Evolutionary conservation across 768 basidiomycete genomes (phyloP), one percentile per base, ranked within the genome.

Genomic region (Podaxis sp.): DNA sequence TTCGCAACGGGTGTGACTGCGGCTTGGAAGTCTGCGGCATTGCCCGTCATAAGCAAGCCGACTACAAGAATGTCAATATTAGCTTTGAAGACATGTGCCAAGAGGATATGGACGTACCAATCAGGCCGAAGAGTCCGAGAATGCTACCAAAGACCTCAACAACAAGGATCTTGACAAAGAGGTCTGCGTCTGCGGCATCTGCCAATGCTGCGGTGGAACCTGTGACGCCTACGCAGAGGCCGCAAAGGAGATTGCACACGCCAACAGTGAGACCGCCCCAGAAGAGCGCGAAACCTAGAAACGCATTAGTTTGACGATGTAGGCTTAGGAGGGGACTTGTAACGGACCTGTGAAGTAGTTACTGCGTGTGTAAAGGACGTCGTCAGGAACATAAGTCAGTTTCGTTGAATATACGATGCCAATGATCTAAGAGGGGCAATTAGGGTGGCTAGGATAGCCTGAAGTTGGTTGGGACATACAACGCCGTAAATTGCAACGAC

Each of bases 401-500:
- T 92, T 97, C 12, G 93, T 81, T 4, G 93, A 94, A 77, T 95
- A 99, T 48, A 99, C 93, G 67, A 99, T 99, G 28, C 95, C 93
- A 69, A 96, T 96, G 69, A 97, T 97, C 92, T 93, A 48, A 2
- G 55, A 28, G 24, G 56, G 26, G 40, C 12, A 22, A 66, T 52
- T 30, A 61, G 49, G 55, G 49, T 53, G 53, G 49, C 56, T 8
- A 55, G 10, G 28, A 30, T 30, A 20, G 49, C n/a, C 41, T 24
- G 51, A 50, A 3, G 40, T 57, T 46, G 52, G 28, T 17, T 54
- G 53, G 20, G 48, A 82, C 90, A 64, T 76, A 95, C 93, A 57
- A 94, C 93, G 62, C 92, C 97, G 78, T 99, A 99, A 71, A 99
- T 99, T 63, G 96, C 97, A 30, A 99, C 96, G 71, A 98, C 97